phyloP scores from a whole-genome alignment of 106 monocot genomes.

The Dendrobium officinale region DNA sequence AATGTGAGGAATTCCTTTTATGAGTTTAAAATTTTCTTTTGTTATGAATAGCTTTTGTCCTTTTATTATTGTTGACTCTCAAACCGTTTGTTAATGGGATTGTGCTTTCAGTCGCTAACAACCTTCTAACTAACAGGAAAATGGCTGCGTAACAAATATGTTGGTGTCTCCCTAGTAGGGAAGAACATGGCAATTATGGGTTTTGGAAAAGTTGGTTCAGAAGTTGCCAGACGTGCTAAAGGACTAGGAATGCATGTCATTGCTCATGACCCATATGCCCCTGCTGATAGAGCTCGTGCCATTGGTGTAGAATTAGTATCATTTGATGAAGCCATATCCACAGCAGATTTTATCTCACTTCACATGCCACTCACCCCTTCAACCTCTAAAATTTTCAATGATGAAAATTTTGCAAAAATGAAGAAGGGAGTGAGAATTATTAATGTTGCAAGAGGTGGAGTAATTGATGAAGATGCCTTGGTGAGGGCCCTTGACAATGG shows the following conservation, averaged over 20 bases:
- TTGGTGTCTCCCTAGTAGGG: constrained; percentile 80
- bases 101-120: neutral
- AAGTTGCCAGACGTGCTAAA: constrained; percentile 81
- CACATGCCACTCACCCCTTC: constrained; percentile 85
- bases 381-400: constrained; percentile 75
- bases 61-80: neutral
- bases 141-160: constrained; percentile 82
- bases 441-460: no score
- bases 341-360: constrained; percentile 82
- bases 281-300: constrained; percentile 75
- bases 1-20: neutral
- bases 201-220: constrained; percentile 90
- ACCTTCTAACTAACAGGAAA: constrained; percentile 36
- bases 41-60: neutral
- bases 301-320: constrained; percentile 83
- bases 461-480: no score
- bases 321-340: constrained; percentile 70
- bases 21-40: neutral
- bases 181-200: constrained; percentile 85
- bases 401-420: no score
- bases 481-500: no score
- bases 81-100: neutral
- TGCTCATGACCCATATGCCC: constrained; percentile 83
- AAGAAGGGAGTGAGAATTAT: no score
- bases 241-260: constrained; percentile 84